Evolutionary conservation across 2,329 filamentous ascomycete genomes (phyloP), one percentile per base, ranked within the genome.

Genomic region (Calonectria crousiana): DNA sequence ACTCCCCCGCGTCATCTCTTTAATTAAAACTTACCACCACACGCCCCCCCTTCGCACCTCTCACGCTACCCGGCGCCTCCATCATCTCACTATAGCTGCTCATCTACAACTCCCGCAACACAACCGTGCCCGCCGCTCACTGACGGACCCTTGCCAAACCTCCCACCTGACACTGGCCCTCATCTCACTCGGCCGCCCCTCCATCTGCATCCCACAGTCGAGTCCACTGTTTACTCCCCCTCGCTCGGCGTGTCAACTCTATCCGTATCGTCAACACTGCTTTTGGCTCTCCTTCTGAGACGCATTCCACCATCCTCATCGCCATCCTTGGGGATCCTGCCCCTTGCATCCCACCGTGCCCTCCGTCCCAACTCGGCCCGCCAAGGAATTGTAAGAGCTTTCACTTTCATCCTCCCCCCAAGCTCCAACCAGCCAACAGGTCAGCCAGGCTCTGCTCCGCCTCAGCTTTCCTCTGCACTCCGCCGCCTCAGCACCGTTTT

Each of bases 111-210:
- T 65, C 67, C 73, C 70, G 69, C 69, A 72, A 67, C 70, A 66
- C 70, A 67, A 38, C 62, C 69, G 51, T 49, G 60, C 72, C 69
- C 72, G 75, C 76, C 69, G 73, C 71, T 70, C 28, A 68, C 75
- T 67, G 71, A 69, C 76, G 69, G 73, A 78, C 77, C 78, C 78
- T 70, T 71, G 78, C 64, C 56, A 72, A 67, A 67, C 67, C 78
- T 74, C 76, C 78, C 78, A 79, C 77, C 78, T 79, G 78, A 79
- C 78, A 77, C 75, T 71, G 72, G 68, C 49, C 44, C 67, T 78
- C 75, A 73, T 72, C 70, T 76, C 73, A 73, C 78, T 73, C 47
- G 60, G 64, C 72, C 75, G 77, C 78, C 78, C 78, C 77, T 79
- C 78, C 78, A 79, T 74, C 77, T 73, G 66, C 72, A 64, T 79